Percentiles rank a stretch among this genome's conserved stretches.
Conservation (phyloP, 768 basidiomycete genomes). For the Amanita subjunquillea region DNA sequence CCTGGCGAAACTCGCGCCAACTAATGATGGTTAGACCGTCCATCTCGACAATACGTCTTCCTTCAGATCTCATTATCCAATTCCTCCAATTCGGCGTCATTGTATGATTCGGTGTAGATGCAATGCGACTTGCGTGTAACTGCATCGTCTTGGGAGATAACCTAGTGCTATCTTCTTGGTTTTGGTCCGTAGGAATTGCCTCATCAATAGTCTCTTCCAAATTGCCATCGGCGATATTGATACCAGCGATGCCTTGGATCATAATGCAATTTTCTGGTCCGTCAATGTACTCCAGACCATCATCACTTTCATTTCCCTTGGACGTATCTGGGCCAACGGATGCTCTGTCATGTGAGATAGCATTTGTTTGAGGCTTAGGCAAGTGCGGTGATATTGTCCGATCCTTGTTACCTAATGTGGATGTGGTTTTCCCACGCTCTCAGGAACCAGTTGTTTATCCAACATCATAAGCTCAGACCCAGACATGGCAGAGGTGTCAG, state of each 20-base stretch:
- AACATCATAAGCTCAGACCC: background rate
- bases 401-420: background rate
- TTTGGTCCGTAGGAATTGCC: background rate
- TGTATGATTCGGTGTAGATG: background rate
- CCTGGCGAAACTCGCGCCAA: slow-evolving; percentile 25
- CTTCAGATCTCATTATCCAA: no score
- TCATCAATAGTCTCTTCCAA: background rate
- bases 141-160: background rate
- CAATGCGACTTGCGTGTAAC: background rate
- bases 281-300: slow-evolving; percentile 5
- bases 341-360: background rate
- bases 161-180: background rate
- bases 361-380: background rate
- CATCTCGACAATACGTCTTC: background rate
- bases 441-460: background rate
- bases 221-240: background rate
- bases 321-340: background rate
- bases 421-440: background rate
- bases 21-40: slow-evolving; percentile 27
- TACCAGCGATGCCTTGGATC: background rate
- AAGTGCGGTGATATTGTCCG: background rate
- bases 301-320: background rate
- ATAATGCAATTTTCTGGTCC: background rate
- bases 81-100: background rate
- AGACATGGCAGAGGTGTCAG: background rate